phyloP scores from a whole-genome alignment of 2,329 filamentous ascomycete genomes.

The Fusarium sambucinum region DNA sequence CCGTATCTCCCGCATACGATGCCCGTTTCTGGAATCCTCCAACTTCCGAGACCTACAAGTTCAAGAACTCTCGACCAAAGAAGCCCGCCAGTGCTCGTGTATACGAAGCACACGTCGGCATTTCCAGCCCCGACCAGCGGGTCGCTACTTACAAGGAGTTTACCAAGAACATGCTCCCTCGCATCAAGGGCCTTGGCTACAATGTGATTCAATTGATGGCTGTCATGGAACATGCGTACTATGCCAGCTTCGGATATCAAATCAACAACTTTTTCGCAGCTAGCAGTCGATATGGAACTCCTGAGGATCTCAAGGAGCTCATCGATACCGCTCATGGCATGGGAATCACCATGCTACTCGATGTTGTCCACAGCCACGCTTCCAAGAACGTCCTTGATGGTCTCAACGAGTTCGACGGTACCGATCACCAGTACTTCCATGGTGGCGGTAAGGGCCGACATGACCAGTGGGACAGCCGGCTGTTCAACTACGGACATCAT shows the following conservation, averaged over 20 bases:
- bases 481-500: slow-evolving; percentile 97
- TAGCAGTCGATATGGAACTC: slow-evolving; percentile 92
- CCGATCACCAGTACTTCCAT: slow-evolving; percentile 97
- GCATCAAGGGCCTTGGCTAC: slow-evolving; percentile 91
- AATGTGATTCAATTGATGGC: slow-evolving; percentile 99
- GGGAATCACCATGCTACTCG: slow-evolving; percentile 90
- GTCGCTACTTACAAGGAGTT: slow-evolving; percentile 98
- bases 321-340: slow-evolving; percentile 94
- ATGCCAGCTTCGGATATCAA: slow-evolving; percentile 98
- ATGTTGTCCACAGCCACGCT: slow-evolving; percentile 97
- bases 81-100: slow-evolving; percentile 90
- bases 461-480: slow-evolving; percentile 93
- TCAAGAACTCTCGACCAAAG: slow-evolving; percentile 84
- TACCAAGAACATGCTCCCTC: slow-evolving; percentile 88
- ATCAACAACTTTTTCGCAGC: slow-evolving; percentile 99
- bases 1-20: slow-evolving; percentile 91
- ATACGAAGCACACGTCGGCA: slow-evolving; percentile 98
- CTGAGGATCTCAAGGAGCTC: slow-evolving; percentile 95
- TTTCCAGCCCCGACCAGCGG: slow-evolving; percentile 88
- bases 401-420: slow-evolving; percentile 94
- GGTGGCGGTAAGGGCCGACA: slow-evolving; percentile 85
- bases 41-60: slow-evolving; percentile 77
- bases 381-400: slow-evolving; percentile 98
- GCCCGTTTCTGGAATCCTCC: slow-evolving; percentile 98
- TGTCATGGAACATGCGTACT: slow-evolving; percentile 99